phyloP scores from a whole-genome alignment of 768 basidiomycete species.

The Termitomyces eurrhizus region DNA sequence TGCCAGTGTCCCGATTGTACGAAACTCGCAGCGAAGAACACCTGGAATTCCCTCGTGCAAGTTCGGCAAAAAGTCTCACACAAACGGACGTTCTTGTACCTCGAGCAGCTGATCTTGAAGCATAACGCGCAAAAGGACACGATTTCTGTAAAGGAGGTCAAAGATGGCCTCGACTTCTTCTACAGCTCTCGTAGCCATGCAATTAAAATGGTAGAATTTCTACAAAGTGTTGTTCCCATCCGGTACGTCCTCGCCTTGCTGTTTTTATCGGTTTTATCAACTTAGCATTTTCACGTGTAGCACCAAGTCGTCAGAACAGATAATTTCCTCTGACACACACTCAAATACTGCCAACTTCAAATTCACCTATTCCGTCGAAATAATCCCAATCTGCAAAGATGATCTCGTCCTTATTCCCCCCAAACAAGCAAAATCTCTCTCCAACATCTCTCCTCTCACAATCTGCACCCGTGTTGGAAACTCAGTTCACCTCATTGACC shows the following conservation, averaged over 20 bases:
- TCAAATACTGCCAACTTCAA: constrained; percentile 93
- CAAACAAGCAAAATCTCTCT: constrained; percentile 76
- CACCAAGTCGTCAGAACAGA: constrained; percentile 90
- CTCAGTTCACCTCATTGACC: constrained; percentile 88
- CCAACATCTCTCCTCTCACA: constrained; percentile 86
- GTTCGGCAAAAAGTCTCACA: constrained; percentile 99
- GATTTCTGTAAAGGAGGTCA: constrained; percentile 86
- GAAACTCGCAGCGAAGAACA: constrained; percentile 94
- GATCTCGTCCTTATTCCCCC: constrained; percentile 89
- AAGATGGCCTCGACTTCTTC: constrained; percentile 96
- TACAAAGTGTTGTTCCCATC: constrained; percentile 82
- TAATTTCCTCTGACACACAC: constrained; percentile 91
- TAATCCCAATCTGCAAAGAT: constrained; percentile 95
- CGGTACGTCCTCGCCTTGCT: constrained; percentile 45
- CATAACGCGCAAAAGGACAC: constrained; percentile 97
- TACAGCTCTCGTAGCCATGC: constrained; percentile 89
- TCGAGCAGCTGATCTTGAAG: constrained; percentile 96
- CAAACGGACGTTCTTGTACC: constrained; percentile 95
- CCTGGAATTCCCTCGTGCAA: constrained; percentile 97
- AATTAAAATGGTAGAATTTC: constrained; percentile 95
- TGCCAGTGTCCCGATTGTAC: constrained; percentile 96
- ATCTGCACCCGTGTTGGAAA: constrained; percentile 91
- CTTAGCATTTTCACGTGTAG: constrained; percentile 31
- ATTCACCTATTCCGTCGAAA: constrained; percentile 96
- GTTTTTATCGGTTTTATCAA: neutral